Evolutionary conservation across 495 filamentous ascomycete genomes (phyloP), one percentile per base, ranked within the genome.

Genomic region (Achaetomiella virescens): DNA sequence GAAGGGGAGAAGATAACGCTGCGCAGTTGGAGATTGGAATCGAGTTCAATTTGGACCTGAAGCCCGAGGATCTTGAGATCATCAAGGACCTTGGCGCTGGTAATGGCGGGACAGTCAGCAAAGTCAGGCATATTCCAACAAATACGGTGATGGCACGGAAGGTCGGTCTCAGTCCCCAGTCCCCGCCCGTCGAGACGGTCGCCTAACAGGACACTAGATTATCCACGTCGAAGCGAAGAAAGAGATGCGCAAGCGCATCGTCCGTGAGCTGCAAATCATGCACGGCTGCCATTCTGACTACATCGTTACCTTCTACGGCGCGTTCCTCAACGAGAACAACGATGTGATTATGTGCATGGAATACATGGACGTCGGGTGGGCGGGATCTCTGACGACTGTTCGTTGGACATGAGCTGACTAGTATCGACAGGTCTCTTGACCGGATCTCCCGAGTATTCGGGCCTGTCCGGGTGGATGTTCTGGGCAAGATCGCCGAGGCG

Each of bases 281-380:
- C 90, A 96, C 68, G 91, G 96, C 58, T 97, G 93, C 72, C 93
- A 96, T 58, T 96, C 87, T 8, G 88, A 91, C 38, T 90, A 91
- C 67, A 97, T 98, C 63, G 93, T 98, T 22, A 95, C 85, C 14
- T 97, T 97, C 71, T 97, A 97, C 64, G 93, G 93, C 45, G 93
- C 93, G 21, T 97, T 97, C 72, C 81, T 97, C 55, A 96, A 96
- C 63, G 90, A 96, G 61, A 87, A 86, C 43, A 88, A 93, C 59
- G 93, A 97, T 73, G 95, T 98, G 57, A 90, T 97, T 57, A 87
- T 98, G 87, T 98, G 93, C 69, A 98, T 98, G 93, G 93, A 98
- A 69, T 97, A 98, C 66, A 96, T 96, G 91, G 93, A 98, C 76
- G 89, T 90, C 72, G 95, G 95, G 93, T 98, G 81, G 69, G 84